A percentile compares a stretch with the other conserved stretches of the same genome.
Evolutionary conservation across 768 basidiomycete genomes (phyloP).

Genomic region (Leccinellum luteum): DNA sequence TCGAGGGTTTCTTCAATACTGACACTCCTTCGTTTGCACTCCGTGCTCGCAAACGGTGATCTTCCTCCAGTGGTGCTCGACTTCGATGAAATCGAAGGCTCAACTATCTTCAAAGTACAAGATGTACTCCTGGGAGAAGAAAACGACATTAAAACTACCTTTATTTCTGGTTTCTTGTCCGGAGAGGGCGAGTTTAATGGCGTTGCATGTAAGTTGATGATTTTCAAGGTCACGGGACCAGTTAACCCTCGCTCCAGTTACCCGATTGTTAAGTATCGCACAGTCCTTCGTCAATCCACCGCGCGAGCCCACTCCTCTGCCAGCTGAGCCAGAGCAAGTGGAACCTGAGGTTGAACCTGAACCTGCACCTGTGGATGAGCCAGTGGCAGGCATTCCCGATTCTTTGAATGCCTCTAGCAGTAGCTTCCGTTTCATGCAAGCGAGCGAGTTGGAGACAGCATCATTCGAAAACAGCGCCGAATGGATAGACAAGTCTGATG

Average conservation of each 20-base stretch:
- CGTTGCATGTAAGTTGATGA: conserved; percentile 53
- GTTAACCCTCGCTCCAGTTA: conserved; percentile 41
- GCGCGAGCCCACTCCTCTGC: conserved; percentile 31
- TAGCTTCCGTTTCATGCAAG: conserved; percentile 80
- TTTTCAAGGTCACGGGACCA: conserved; percentile 3
- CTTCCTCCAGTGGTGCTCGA: conserved; percentile 41
- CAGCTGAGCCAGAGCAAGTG: conserved; percentile 30
- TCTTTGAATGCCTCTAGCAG: conserved; percentile 44
- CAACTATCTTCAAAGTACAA: conserved; percentile 50
- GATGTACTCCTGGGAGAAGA: conserved; percentile 59
- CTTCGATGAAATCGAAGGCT: conserved; percentile 50
- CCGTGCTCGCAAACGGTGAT: conserved; percentile 45
- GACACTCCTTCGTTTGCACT: conserved; percentile 57
- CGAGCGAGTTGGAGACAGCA: conserved; percentile 66
- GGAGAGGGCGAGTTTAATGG: conserved; percentile 60
- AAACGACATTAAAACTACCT: conserved; percentile 44
- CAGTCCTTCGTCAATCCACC: conserved; percentile 52
- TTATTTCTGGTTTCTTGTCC: conserved; percentile 55
- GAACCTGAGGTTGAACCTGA: conserved; percentile 37
- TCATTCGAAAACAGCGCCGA: conserved; percentile 52
- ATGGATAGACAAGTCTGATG: conserved; percentile 53
- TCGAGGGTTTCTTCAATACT: conserved; percentile 51
- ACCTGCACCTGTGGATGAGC: conserved; percentile 21
- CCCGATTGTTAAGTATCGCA: conserved; percentile 58
- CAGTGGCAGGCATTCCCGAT: conserved; percentile 43